Evolutionary conservation across 106 monocot genomes (phyloP).

Genomic region (Acanthochlamys bracteata): DNA sequence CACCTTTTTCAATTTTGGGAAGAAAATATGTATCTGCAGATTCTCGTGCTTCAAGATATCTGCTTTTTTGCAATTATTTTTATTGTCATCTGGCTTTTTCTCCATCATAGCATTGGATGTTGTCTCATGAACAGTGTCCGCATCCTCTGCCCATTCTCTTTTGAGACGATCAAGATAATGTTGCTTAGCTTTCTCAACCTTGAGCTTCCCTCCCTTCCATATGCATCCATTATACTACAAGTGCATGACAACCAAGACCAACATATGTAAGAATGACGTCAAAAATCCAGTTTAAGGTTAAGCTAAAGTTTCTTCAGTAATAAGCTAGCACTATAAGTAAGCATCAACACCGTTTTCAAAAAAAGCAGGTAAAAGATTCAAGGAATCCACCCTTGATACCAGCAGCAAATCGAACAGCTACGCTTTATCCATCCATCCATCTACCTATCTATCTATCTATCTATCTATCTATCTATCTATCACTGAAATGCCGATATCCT

Average conservation of each 20-base stretch:
- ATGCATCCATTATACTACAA: slow-evolving; percentile 92
- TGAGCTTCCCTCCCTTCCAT: slow-evolving; percentile 87
- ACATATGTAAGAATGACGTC: neutral
- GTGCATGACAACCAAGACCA: neutral
- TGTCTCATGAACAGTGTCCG: slow-evolving; percentile 11
- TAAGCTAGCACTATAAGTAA: no score
- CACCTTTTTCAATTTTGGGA: slow-evolving; percentile 90
- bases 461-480: no score
- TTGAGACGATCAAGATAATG: slow-evolving; percentile 76
- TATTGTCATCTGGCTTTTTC: slow-evolving; percentile 3
- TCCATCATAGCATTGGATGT: slow-evolving; percentile 7
- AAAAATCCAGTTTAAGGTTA: no score
- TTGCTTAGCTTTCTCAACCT: slow-evolving; percentile 86
- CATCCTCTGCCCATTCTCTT: slow-evolving; percentile 74
- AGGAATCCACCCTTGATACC: no score
- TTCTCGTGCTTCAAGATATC: slow-evolving; percentile 21
- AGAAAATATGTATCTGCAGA: slow-evolving; percentile 49
- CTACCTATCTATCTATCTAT: no score
- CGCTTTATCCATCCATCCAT: no score
- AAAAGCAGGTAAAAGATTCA: no score
- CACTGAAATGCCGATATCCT: no score
- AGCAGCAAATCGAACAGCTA: no score
- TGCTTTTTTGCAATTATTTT: slow-evolving; percentile 3
- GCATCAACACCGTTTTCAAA: no score
- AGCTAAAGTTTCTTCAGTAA: no score